Evolutionary conservation across 345 rosid genomes (phyloP), one percentile per base, ranked within the genome.

Genomic region (Boechera retrofracta): DNA sequence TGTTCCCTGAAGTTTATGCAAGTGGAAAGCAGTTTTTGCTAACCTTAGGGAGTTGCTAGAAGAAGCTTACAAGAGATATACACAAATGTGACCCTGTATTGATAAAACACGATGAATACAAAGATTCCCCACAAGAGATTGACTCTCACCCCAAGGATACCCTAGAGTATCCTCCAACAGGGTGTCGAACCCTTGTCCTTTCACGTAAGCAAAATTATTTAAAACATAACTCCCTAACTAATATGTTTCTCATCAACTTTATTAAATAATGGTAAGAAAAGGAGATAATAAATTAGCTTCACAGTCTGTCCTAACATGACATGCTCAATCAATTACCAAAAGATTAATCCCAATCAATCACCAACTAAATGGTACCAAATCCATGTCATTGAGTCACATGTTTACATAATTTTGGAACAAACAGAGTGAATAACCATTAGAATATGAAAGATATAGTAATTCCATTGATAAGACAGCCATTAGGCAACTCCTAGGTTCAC

Each of bases 91-190:
- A 44, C 75, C 38, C 36, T 39, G 16, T 7, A 44, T 41, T 58
- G 18, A 57, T 32, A 29, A 31, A 64, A 64, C 71, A 73, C 64
- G 56, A 54, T 4, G 7, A 8, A 74, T 65, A 45, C 16, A 74
- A 2, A 45, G 58, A 33, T 31, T 73, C 31, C 72, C 32, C 42
- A 6, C 42, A 68, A 35, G 21, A 67, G 35, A 15, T 9, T 15
- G 2, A 39, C 29, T 56, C 52, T 55, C 26, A 4, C n/a, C 5
- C 26, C 38, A 13, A 32, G 57, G n/a, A 67, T 33, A 51, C 45
- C 58, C 16, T 7, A 67, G 48, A 55, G 47, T 21, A 67, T 67
- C 21, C 47, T 33, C 35, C 38, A 68, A 41, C 21, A 18, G 21
- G 21, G 21, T 29, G 42, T 42, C 31, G 32, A 64, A 64, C 45